phyloP scores from a whole-genome alignment of 306 rosid genomes.

The Cucurbita maxima region DNA sequence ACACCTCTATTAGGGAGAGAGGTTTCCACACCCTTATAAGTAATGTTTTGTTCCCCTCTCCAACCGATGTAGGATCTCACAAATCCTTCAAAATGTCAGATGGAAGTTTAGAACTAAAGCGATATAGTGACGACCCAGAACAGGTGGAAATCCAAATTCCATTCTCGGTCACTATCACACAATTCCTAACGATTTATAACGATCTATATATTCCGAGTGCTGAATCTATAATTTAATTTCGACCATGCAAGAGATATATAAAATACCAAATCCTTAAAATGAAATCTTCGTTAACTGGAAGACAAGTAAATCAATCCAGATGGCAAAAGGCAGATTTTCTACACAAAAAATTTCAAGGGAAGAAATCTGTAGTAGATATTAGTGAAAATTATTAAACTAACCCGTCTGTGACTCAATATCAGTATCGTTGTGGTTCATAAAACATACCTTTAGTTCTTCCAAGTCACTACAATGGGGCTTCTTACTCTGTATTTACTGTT shows the following conservation, averaged over 20 bases:
- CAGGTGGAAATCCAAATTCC: too few relatives aligned
- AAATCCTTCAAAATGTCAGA: too few relatives aligned
- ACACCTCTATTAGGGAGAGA: too few relatives aligned
- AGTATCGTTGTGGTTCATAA: background rate
- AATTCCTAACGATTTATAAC: too few relatives aligned
- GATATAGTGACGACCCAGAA: too few relatives aligned
- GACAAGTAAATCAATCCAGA: background rate
- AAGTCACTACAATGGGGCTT: conserved; percentile 77
- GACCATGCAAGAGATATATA: background rate
- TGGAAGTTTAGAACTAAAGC: too few relatives aligned
- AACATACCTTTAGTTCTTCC: conserved; percentile 28
- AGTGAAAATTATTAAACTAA: background rate
- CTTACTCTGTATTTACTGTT: conserved; percentile 43
- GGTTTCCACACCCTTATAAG: too few relatives aligned
- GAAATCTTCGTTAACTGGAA: background rate
- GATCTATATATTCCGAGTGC: too few relatives aligned
- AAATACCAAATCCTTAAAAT: background rate
- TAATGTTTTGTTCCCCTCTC: too few relatives aligned
- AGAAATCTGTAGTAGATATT: background rate
- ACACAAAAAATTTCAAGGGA: background rate
- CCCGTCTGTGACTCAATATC: background rate
- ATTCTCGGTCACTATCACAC: too few relatives aligned
- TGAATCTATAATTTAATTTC: background rate
- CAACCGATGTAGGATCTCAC: too few relatives aligned
- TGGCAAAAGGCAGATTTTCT: background rate